Base-by-base conservation (phyloP, 2,329 filamentous ascomycete genomes). In the Parafenestella ontariensis region DNA sequence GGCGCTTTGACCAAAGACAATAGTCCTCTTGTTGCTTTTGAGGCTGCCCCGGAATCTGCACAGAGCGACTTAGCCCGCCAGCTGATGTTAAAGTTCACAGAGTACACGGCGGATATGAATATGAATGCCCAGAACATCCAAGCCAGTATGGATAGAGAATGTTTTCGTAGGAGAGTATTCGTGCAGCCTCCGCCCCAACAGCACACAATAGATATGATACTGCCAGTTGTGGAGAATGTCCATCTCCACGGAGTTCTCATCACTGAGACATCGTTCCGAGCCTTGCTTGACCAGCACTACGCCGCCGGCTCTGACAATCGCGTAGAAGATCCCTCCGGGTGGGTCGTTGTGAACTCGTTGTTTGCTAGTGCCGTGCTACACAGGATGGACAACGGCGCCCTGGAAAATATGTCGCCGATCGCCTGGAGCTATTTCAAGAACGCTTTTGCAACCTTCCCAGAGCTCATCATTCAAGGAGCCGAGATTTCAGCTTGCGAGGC, bases 381-480 rank as follows among this genome's bases (percentile, higher is more conserved):
- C 34, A 52, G 33, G 42, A 28, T 33, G 13, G 20, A 28, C 11
- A 11, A 41, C 15, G 42, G 33, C 10, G 28, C 41, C 10, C n/a
- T 46, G 31, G 21, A 13, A 18, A 31, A n/a, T 17, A 10, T 52
- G 26, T 46, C 49, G 3, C 17, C 42, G n/a, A 34, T 31, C 4
- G 42, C 34, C 3, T 52, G 49, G 49, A 28, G 29, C 4, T 52
- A 29, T 17, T 52, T 52, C 42, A 46, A 52, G 20, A 52, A 52
- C 21, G 49, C 49, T 1, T 52, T 52, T 34, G 31, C 49, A 7
- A 41, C 45, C 21, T 52, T 37, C 28, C 8, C 49, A 24, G 49
- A 52, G 11, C 41, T 52, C n/a, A 17, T 24, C 5, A 46, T 45
- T 21, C 41, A 46, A 17, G 23, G 24, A 15, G 15, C 31, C 1